Conservation (phyloP, 148 eudicot species). For the Hydrangea macrophylla region DNA sequence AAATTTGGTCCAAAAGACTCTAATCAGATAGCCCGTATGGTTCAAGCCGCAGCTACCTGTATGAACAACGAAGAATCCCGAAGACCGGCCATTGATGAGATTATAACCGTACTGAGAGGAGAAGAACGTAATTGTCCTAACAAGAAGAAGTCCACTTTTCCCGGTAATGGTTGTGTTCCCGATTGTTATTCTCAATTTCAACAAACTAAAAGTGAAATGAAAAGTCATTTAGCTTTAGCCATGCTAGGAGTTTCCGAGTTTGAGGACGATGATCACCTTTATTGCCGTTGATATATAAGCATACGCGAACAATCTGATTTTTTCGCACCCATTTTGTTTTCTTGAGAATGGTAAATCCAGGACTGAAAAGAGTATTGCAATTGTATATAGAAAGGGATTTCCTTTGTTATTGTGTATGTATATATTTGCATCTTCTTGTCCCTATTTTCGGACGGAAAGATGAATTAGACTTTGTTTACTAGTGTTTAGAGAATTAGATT, state of each 20-base stretch:
- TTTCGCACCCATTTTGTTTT: not conserved
- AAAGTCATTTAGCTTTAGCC: constrained; percentile 74
- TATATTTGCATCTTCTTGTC: not conserved
- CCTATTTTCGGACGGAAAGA: no score
- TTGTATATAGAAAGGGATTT: not conserved
- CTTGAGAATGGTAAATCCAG: not conserved
- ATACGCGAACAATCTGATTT: not conserved
- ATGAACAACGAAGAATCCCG: constrained; percentile 51
- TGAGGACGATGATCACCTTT: constrained; percentile 58
- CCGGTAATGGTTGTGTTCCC: constrained; percentile 20
- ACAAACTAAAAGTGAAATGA: constrained; percentile 57
- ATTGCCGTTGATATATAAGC: constrained; percentile 36
- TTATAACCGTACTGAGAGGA: constrained; percentile 50
- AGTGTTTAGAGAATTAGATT: no score
- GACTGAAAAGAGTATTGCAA: not conserved
- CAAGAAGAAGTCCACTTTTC: constrained; percentile 36
- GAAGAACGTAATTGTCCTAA: constrained; percentile 27
- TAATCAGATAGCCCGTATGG: constrained; percentile 48
- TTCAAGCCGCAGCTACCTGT: constrained; percentile 64
- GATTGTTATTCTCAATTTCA: constrained; percentile 32
- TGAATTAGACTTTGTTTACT: no score
- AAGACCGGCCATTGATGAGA: constrained; percentile 56
- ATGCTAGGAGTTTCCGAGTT: constrained; percentile 82
- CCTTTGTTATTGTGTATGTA: not conserved
- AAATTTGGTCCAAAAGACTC: constrained; percentile 46